Percentiles rank a stretch among this genome's conserved stretches.
These are phyloP conservation scores for Aleurites moluccanus DNA, from an alignment of 441 rosid species.

Conservation along the genomic window DNA sequence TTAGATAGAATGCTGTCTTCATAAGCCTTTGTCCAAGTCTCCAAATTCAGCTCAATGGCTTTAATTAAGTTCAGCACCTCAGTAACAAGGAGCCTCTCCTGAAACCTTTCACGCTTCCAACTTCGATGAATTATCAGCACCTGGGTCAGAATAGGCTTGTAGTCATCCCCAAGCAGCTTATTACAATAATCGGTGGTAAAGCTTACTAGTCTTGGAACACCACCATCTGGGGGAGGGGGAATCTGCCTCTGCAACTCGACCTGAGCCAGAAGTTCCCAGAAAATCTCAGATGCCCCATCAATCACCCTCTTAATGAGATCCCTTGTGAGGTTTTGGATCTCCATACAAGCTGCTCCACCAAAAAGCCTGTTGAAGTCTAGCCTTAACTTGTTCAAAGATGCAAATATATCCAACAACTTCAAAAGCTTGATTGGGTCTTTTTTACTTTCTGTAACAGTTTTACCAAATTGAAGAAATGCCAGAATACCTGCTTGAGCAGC, in stretches of 20 bases:
- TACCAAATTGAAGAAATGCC: conserved; percentile 92
- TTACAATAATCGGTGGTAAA: conserved; percentile 86
- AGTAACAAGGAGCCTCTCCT: conserved; percentile 65
- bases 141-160: conserved; percentile 76
- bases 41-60: conserved; percentile 73
- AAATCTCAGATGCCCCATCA: conserved; percentile 86
- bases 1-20: conserved; percentile 55
- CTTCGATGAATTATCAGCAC: conserved; percentile 83
- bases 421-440: conserved; percentile 92
- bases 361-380: conserved; percentile 91
- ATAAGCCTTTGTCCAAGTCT: conserved; percentile 77
- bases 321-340: conserved; percentile 90
- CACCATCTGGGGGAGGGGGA: conserved; percentile 80
- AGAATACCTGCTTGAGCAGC: conserved; percentile 97
- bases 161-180: conserved; percentile 75
- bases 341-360: conserved; percentile 86
- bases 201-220: conserved; percentile 76
- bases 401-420: conserved; percentile 83
- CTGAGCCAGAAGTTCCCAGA: conserved; percentile 90
- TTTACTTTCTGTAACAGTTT: conserved; percentile 87
- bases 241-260: conserved; percentile 81
- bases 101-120: conserved; percentile 91
- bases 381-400: conserved; percentile 81
- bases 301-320: conserved; percentile 89
- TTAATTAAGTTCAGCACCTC: conserved; percentile 69